Percentiles rank a stretch among this genome's conserved stretches.
Evolutionary conservation across 148 eudicot species (phyloP).

Genomic region (Drosera capensis): DNA sequence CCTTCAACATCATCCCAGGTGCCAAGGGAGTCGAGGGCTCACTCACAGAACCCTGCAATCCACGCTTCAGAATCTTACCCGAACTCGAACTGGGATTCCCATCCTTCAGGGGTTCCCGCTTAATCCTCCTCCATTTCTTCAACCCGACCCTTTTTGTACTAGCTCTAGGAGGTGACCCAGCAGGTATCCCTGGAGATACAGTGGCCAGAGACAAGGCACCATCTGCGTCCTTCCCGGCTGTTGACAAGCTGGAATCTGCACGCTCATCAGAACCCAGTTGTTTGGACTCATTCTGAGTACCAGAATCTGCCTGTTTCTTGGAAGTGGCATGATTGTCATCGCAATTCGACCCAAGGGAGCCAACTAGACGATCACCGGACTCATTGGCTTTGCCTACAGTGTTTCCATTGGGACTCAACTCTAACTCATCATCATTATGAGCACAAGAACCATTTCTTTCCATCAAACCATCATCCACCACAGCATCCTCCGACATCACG

Average conservation of each 20-base stretch:
- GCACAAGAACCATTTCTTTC: slow-evolving; percentile 23
- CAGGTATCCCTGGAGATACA: slow-evolving; percentile 6
- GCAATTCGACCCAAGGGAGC: slow-evolving; percentile 1
- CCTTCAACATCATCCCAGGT: slow-evolving; percentile 15
- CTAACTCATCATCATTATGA: slow-evolving; percentile 5
- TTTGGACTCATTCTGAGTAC: slow-evolving; percentile 1
- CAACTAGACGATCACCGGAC: neutral
- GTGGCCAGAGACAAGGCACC: slow-evolving; percentile 2
- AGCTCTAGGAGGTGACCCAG: slow-evolving; percentile 8
- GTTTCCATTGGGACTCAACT: slow-evolving; percentile 3
- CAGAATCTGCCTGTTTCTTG: slow-evolving; percentile 4
- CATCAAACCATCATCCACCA: slow-evolving; percentile 9
- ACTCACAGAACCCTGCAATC: slow-evolving; percentile 10
- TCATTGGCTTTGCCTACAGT: neutral
- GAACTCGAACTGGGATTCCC: slow-evolving; percentile 19
- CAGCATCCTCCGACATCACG: too few species aligned
- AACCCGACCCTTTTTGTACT: slow-evolving; percentile 49
- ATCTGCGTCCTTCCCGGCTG: slow-evolving; percentile 3
- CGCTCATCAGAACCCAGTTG: slow-evolving; percentile 2
- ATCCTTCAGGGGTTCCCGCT: slow-evolving; percentile 28
- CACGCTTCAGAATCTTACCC: slow-evolving; percentile 33
- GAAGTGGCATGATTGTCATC: neutral
- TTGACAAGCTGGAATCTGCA: neutral
- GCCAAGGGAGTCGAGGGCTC: slow-evolving; percentile 16
- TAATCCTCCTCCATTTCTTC: slow-evolving; percentile 75